Evolutionary conservation across 495 filamentous ascomycete species (phyloP).

Genomic region (Hypomontagnella submonticulosa): DNA sequence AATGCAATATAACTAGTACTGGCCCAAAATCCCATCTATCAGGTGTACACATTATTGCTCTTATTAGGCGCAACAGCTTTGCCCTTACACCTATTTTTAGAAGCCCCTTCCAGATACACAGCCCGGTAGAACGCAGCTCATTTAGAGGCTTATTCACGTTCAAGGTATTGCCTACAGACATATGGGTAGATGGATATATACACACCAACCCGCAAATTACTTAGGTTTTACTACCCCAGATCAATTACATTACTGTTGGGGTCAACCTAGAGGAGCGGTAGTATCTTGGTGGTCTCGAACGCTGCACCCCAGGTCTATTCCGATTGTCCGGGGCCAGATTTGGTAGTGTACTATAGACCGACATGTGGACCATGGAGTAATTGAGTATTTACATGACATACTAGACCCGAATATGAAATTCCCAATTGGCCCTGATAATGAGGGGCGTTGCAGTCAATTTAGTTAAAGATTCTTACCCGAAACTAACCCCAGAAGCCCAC

Average conservation of each 20-base stretch:
- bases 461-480: constrained; percentile 34
- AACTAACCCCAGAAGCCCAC: constrained; percentile 39
- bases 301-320: constrained; percentile 36
- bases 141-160: no score
- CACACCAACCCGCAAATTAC: no score
- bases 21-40: no score
- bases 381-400: constrained; percentile 1
- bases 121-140: no score
- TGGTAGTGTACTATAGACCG: background rate
- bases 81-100: no score
- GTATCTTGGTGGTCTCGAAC: constrained; percentile 27
- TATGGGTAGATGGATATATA: no score
- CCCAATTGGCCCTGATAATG: constrained; percentile 42
- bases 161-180: no score
- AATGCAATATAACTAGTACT: no score
- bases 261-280: constrained; percentile 3
- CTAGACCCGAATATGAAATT: constrained; percentile 10
- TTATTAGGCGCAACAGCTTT: no score
- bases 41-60: no score
- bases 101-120: no score
- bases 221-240: background rate
- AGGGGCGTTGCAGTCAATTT: constrained; percentile 39
- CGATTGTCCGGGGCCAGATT: constrained; percentile 38
- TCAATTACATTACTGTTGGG: background rate
- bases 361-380: background rate